Conservation (phyloP, 306 rosid species). For the Vicia sativa region DNA sequence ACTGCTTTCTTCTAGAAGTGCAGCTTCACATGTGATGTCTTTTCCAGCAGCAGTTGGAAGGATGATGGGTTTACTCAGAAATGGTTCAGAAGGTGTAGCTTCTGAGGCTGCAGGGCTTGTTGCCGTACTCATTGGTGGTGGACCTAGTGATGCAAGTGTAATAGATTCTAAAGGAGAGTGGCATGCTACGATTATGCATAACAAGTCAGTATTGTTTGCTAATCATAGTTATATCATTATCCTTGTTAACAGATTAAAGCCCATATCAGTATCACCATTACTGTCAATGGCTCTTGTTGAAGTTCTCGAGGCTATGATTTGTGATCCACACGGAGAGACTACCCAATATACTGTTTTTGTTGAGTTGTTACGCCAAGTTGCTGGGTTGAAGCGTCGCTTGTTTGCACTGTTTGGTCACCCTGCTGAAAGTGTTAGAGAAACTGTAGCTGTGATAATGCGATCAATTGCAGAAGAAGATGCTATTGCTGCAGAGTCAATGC, state of each 20-base stretch:
- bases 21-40: constrained; percentile 94
- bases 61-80: constrained; percentile 95
- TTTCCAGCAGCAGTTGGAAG: constrained; percentile 99
- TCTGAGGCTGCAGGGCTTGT: constrained; percentile 96
- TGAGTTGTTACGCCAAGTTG: constrained; percentile 96
- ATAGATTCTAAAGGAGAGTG: constrained; percentile 94
- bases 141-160: constrained; percentile 77
- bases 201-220: constrained; percentile 95
- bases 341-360: constrained; percentile 94
- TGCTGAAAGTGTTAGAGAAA: constrained; percentile 96
- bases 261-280: constrained; percentile 91
- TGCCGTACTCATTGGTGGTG: constrained; percentile 97
- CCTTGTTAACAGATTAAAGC: constrained; percentile 89
- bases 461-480: constrained; percentile 99
- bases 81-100: constrained; percentile 97
- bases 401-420: constrained; percentile 99
- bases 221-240: constrained; percentile 71
- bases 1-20: constrained; percentile 87
- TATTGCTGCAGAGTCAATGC: constrained; percentile 99
- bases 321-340: constrained; percentile 97
- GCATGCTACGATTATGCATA: constrained; percentile 95
- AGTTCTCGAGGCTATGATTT: constrained; percentile 97
- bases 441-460: constrained; percentile 95
- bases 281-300: constrained; percentile 96
- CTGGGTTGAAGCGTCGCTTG: constrained; percentile 96